phyloP scores from a whole-genome alignment of 352 stramenopile genomes.

The Globisporangium rhizosaccharum region DNA sequence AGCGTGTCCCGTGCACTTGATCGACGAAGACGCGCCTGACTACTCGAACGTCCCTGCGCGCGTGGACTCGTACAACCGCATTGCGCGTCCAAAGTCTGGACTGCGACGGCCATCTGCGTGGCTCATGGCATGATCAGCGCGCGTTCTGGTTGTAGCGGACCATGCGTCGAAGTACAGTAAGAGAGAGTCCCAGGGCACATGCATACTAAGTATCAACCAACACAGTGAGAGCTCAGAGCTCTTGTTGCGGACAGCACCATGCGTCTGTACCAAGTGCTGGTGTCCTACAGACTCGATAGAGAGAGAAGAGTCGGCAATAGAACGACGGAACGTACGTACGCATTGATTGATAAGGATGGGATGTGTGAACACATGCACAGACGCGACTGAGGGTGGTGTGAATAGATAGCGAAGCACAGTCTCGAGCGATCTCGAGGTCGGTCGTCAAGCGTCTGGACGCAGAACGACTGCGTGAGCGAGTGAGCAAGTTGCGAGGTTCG shows the following conservation, averaged over 20 bases:
- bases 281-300: too few species aligned
- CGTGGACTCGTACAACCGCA: constrained; percentile 60
- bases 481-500: not conserved
- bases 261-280: too few species aligned
- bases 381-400: not conserved
- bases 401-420: not conserved
- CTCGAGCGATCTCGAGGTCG: not conserved
- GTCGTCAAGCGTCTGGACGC: too few species aligned
- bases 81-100: constrained; percentile 33
- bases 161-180: constrained; percentile 4
- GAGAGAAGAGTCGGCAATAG: too few species aligned
- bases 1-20: constrained; percentile 59
- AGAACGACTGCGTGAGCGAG: not conserved
- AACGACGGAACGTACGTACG: too few species aligned
- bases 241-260: too few species aligned
- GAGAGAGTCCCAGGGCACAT: not conserved
- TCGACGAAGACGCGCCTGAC: constrained; percentile 46
- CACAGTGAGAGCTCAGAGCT: too few species aligned
- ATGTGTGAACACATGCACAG: not conserved
- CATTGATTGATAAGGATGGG: too few species aligned
- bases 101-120: constrained; percentile 53
- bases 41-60: constrained; percentile 48
- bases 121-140: constrained; percentile 20
- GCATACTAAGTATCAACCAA: too few species aligned
- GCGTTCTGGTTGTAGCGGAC: too few species aligned